Evolutionary conservation across 2,329 filamentous ascomycete species (phyloP), one percentile per base, ranked within the genome.

Genomic region (Cytospora mali): DNA sequence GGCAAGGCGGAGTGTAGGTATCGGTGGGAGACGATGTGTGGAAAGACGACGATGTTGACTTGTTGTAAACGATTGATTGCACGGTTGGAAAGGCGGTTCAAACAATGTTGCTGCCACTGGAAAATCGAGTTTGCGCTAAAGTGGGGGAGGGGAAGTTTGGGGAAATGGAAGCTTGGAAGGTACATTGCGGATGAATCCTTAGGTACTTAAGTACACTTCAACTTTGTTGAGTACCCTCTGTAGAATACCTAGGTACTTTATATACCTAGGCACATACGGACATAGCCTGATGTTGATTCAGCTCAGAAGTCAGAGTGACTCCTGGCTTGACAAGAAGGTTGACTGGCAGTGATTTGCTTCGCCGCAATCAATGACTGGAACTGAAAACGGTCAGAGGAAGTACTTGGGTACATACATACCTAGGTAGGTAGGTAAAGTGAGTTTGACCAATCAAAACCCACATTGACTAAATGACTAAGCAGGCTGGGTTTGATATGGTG

Each of bases 101-200:
- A 21, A n/a, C n/a, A 33, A 33, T 21, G 33, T 16, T 54, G 58
- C 50, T 60, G 18, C 25, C 9, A 18, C 7, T 33, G 39, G 33
- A 51, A 29, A 49, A 53, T 55, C 54, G 55, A 62, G 58, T 58
- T 62, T 62, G 62, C 55, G 42, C 50, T 46, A 58, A 58, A 62
- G 62, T 55, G 62, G 62, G 59, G 62, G 55, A 55, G 59, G 59
- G 59, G 55, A 58, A 57, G 48, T 52, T 64, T 54, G 35, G n/a
- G 9, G 21, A 13, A 23, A 46, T 9, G n/a, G n/a, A 42, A 42
- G 35, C n/a, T n/a, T n/a, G n/a, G 16, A 21, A 11, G 42, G 42
- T 46, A 46, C n/a, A n/a, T 4, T 46, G 9, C n/a, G 42, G n/a
- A 46, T 46, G 21, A 18, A 42, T 18, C 16, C 33, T 11, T 33